These are phyloP conservation scores for Betula pendula DNA, from an alignment of 306 rosid genomes.

Conservation along the genomic window DNA sequence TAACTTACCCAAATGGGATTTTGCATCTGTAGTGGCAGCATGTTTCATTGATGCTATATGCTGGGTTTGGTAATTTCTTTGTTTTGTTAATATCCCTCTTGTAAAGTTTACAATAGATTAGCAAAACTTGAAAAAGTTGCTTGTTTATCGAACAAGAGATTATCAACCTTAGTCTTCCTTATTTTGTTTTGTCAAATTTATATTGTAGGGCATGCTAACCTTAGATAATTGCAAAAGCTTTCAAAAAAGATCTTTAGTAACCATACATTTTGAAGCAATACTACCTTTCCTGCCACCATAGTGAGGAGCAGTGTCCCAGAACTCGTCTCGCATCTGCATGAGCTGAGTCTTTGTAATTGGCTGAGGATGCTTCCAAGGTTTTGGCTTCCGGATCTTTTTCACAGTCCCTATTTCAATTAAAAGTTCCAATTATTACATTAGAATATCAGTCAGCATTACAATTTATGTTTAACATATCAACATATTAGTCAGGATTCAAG, in stretches of 20 bases:
- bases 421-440: conserved; percentile 19
- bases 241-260: background rate
- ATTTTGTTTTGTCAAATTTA: conserved; percentile 13
- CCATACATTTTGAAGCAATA: conserved; percentile 10
- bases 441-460: conserved; percentile 13
- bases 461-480: conserved; percentile 17
- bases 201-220: conserved; percentile 15
- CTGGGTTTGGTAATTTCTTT: background rate
- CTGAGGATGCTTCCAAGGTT: conserved; percentile 99
- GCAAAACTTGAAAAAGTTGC: background rate
- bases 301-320: conserved; percentile 99
- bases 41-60: background rate
- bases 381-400: conserved; percentile 88
- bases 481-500: conserved; percentile 20
- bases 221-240: conserved; percentile 11
- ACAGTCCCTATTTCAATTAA: conserved; percentile 50
- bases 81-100: background rate
- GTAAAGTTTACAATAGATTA: background rate
- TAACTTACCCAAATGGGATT: too few species aligned
- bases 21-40: too few species aligned
- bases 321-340: conserved; percentile 85
- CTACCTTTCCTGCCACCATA: conserved; percentile 97
- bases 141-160: background rate
- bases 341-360: conserved; percentile 91
- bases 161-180: background rate